These are phyloP conservation scores for Amylocarpus encephaloides DNA, from an alignment of 2,329 filamentous ascomycete genomes.

Conservation along the genomic window DNA sequence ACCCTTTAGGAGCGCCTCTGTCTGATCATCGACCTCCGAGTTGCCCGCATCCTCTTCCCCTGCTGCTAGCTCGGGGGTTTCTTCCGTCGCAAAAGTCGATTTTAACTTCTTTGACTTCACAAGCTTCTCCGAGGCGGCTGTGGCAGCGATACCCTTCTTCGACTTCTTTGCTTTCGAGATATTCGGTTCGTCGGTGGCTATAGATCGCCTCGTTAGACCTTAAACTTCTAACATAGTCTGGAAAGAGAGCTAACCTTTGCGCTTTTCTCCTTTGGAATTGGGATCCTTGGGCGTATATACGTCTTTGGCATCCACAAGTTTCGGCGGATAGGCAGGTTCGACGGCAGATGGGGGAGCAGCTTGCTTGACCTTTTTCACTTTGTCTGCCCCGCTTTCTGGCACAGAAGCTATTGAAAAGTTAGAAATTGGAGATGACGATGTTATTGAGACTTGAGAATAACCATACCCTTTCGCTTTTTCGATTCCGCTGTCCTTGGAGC, in stretches of 20 bases:
- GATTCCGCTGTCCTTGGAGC: constrained; percentile 43
- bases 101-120: constrained; percentile 9
- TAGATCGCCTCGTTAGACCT: constrained; percentile 9
- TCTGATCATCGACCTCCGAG: constrained; percentile 42
- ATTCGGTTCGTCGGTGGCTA: constrained; percentile 28
- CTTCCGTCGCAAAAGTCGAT: constrained; percentile 9
- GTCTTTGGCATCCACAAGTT: too few species aligned
- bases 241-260: constrained; percentile 27
- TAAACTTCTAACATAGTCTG: neutral
- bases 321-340: neutral
- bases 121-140: constrained; percentile 27
- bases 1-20: constrained; percentile 45
- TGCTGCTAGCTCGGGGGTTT: constrained; percentile 13
- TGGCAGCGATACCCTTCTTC: constrained; percentile 20
- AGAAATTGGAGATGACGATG: constrained; percentile 8
- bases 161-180: constrained; percentile 30
- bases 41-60: constrained; percentile 17
- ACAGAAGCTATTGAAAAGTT: constrained; percentile 30
- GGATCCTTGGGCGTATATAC: constrained; percentile 8
- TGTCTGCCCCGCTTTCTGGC: constrained; percentile 30
- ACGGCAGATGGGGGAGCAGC: neutral
- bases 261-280: constrained; percentile 27
- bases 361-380: constrained; percentile 32
- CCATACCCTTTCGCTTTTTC: constrained; percentile 49
- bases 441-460: too few species aligned